A percentile compares a stretch with the other conserved stretches of the same genome.
These are phyloP conservation scores for Macroventuria anomochaeta DNA, from an alignment of 2,329 filamentous ascomycete species.

Conservation along the genomic window DNA sequence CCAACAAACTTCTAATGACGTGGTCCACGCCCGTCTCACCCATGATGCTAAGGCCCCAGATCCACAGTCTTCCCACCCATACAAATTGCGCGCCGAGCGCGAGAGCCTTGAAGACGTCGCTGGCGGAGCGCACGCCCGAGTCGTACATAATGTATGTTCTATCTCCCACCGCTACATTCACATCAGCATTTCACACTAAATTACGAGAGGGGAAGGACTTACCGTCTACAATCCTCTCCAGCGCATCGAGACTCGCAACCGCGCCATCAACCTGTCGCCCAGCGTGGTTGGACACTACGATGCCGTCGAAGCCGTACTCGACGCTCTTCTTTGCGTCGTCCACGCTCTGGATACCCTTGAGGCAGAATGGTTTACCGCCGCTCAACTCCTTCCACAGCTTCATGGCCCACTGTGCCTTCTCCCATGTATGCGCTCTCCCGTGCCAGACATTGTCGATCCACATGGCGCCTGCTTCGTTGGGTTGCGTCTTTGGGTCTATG, in stretches of 20 bases:
- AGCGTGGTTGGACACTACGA: slow-evolving; percentile 75
- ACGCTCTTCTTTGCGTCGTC: slow-evolving; percentile 67
- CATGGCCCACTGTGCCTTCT: slow-evolving; percentile 70
- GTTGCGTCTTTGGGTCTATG: slow-evolving; percentile 61
- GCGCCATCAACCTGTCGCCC: slow-evolving; percentile 70
- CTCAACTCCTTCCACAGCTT: slow-evolving; percentile 62
- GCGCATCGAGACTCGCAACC: slow-evolving; percentile 63
- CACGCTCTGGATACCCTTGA: slow-evolving; percentile 75
- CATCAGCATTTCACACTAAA: too few relatives aligned
- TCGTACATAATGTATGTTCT: slow-evolving; percentile 65
- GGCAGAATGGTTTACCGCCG: slow-evolving; percentile 63
- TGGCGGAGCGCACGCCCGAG: slow-evolving; percentile 63
- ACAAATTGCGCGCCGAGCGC: slow-evolving; percentile 68
- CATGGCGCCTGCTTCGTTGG: slow-evolving; percentile 62
- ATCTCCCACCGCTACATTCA: slow-evolving; percentile 59
- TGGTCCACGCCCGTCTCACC: slow-evolving; percentile 67
- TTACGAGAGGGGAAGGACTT: slow-evolving; percentile 21
- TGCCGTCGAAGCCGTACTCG: slow-evolving; percentile 68
- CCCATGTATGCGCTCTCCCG: slow-evolving; percentile 68
- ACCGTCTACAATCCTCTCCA: slow-evolving; percentile 64
- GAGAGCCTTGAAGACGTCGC: slow-evolving; percentile 67
- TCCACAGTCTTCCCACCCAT: slow-evolving; percentile 66
- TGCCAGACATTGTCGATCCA: slow-evolving; percentile 74
- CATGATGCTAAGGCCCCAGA: slow-evolving; percentile 66
- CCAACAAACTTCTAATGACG: slow-evolving; percentile 66